phyloP scores from a whole-genome alignment of 768 basidiomycete genomes.

The Suillus discolor region DNA sequence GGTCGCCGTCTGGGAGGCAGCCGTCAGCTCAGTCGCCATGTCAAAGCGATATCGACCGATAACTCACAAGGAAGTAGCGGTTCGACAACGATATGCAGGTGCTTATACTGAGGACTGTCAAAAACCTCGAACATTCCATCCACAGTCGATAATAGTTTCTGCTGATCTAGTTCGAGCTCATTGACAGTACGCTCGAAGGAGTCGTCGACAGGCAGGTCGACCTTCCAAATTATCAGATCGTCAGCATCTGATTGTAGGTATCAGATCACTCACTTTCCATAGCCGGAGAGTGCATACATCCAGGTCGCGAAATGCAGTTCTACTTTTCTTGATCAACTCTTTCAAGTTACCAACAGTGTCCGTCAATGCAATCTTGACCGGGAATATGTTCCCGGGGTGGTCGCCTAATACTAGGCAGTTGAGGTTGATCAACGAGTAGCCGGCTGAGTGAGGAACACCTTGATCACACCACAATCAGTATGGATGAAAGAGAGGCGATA shows the following conservation, averaged over 20 bases:
- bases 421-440: neutral
- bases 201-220: neutral
- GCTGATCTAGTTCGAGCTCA: neutral
- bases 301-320: rapidly evolving
- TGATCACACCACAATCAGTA: too few species aligned
- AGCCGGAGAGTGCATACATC: neutral
- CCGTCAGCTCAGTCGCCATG: neutral
- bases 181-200: neutral
- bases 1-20: neutral
- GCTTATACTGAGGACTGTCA: neutral
- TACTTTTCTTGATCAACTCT: neutral
- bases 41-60: neutral
- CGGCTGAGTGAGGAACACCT: too few species aligned
- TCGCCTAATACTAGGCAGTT: neutral
- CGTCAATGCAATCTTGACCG: neutral
- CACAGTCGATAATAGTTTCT: neutral
- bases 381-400: neutral
- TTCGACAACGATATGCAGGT: neutral
- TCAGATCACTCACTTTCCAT: neutral
- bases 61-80: too few species aligned
- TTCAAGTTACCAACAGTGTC: neutral
- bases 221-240: neutral
- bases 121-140: neutral
- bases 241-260: neutral
- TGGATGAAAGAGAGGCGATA: too few species aligned